Conservation (phyloP, 495 filamentous ascomycete species). For the Xeromyces bisporus region DNA sequence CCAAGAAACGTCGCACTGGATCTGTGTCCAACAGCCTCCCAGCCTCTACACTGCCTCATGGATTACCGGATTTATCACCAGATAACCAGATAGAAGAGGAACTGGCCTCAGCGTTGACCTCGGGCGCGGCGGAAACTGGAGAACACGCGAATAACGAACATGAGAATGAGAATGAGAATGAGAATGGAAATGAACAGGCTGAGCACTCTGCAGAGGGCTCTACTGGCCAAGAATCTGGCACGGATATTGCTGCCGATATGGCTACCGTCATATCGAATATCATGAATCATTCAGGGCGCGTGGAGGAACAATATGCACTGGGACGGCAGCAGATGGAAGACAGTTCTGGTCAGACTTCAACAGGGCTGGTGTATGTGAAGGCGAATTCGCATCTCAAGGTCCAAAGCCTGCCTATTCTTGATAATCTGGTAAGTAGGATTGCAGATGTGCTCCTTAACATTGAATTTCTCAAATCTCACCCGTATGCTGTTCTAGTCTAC, state of each 20-base stretch:
- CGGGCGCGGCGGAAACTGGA: conserved; percentile 15
- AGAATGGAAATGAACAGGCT: not conserved
- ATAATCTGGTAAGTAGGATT: conserved; percentile 42
- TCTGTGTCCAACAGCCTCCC: conserved; percentile 14
- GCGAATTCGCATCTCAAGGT: conserved; percentile 44
- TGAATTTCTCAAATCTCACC: conserved; percentile 3
- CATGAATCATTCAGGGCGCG: conserved; percentile 31
- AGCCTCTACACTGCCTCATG: conserved; percentile 7
- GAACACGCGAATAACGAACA: conserved; percentile 7
- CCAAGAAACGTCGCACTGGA: conserved; percentile 28
- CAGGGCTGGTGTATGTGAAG: conserved; percentile 29
- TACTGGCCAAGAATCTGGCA: conserved; percentile 6
- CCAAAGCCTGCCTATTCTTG: conserved; percentile 53
- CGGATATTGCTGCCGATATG: conserved; percentile 17
- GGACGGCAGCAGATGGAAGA: conserved; percentile 21
- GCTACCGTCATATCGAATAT: conserved; percentile 27
- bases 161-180: too few relatives aligned
- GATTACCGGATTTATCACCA: conserved; percentile 11
- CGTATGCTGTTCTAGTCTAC: conserved; percentile 34
- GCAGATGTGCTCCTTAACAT: not conserved
- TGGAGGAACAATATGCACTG: conserved; percentile 28
- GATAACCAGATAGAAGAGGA: conserved; percentile 28
- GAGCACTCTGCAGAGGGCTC: not conserved
- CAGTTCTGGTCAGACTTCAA: conserved; percentile 15
- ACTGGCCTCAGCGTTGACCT: conserved; percentile 21